Base-by-base conservation (phyloP, 805 yeast species). In the Wickerhamiella australiensis region DNA sequence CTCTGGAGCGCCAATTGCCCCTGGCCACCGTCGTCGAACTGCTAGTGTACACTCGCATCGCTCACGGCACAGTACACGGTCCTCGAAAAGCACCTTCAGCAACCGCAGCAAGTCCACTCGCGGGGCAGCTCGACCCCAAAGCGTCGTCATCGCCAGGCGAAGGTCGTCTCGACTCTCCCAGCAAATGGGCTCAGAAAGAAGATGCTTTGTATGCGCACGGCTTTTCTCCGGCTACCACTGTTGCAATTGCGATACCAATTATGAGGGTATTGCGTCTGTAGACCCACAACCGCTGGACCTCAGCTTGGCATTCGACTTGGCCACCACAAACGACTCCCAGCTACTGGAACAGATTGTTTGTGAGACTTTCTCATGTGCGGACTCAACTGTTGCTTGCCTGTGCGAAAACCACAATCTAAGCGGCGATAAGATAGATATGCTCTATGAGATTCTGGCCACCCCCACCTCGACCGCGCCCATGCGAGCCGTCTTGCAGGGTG, bases 401-500 rank as follows among this genome's bases (percentile, higher is more conserved):
- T 12, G 54, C 42, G 49, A 46, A 13, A 11, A 26, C 26, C 11
- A 6, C 20, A 36, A 15, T 13, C 18, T 25, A 13, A 20, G 13
- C 27, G 5, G 15, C 4, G 50, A 47, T 1, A 25, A 20, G 4
- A 18, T 46, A 17, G 43, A 22, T 17, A 6, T 29, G 7, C 17
- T 57, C 22, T 58, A 58, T 38, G 40, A 50, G 18, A 17, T 51
- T 22, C 54, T 57, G 15, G 56, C 46, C 11, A 26, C 52, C 7
- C 54, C 53, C 1, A 45, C 56, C 3, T 49, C 56, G 3, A 55
- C 60, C 3, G 49, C 52, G 6, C 60, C 62, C 1, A 59, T 59
- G 56, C 54, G 62, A 0, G 62, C 60, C 9, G 54, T 59, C 3
- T 50, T 59, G 4, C 60, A 57, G 38, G 62, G 61, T 2, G 62